These are phyloP conservation scores for Anacardium occidentale DNA, from an alignment of 345 rosid genomes.

Conservation along the genomic window DNA sequence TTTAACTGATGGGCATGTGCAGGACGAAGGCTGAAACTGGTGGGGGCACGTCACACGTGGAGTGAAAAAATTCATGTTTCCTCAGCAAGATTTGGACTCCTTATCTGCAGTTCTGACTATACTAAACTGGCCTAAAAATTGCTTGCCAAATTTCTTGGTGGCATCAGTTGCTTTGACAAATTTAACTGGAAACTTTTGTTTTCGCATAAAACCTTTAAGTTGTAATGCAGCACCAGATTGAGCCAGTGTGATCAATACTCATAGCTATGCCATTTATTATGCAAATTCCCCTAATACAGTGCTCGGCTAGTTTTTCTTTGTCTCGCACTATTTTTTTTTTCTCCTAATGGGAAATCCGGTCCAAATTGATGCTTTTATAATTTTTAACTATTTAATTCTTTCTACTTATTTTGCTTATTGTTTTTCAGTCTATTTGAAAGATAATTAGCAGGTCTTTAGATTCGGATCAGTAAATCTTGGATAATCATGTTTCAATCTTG, in stretches of 20 bases:
- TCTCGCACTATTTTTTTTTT: too few relatives aligned
- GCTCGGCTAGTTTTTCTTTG: neutral
- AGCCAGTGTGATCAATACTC: neutral
- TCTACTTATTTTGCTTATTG: too few relatives aligned
- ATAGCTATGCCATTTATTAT: neutral
- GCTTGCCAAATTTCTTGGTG: neutral
- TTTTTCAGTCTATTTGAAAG: too few relatives aligned
- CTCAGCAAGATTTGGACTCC: neutral
- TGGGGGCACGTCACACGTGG: slow-evolving; percentile 63
- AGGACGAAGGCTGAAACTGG: slow-evolving; percentile 69
- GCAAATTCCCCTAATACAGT: neutral
- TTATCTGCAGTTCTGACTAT: neutral
- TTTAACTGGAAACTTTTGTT: neutral
- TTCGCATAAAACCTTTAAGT: neutral
- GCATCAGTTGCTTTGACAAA: neutral
- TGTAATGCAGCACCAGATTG: neutral
- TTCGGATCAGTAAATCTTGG: too few relatives aligned
- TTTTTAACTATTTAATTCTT: too few relatives aligned
- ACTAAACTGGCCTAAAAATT: neutral
- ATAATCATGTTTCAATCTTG: too few relatives aligned
- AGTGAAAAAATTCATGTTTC: slow-evolving; percentile 36
- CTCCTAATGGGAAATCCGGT: too few relatives aligned
- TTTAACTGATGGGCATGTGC: slow-evolving; percentile 23
- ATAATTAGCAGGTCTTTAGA: too few relatives aligned
- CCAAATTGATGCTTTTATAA: too few relatives aligned